Evolutionary conservation across 768 basidiomycete species (phyloP).

Genomic region (Trametes cinnabarina): DNA sequence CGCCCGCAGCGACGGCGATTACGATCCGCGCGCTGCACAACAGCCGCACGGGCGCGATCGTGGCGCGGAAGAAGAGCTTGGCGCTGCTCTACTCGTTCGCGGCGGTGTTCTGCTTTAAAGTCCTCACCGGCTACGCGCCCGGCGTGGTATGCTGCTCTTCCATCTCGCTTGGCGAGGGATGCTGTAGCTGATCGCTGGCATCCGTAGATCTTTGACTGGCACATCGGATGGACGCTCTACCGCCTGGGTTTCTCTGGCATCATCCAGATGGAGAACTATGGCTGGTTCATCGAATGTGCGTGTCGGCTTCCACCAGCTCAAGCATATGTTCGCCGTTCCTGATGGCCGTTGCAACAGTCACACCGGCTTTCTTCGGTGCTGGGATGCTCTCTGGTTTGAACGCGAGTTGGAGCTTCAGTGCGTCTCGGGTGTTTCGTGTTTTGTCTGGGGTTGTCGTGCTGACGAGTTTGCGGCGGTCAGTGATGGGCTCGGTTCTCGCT

Average conservation of each 20-base stretch:
- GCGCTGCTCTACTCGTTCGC: constrained; percentile 47
- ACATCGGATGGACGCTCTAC: constrained; percentile 60
- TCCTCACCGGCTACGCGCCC: constrained; percentile 56
- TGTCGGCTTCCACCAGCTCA: not conserved
- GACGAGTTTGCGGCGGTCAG: too few species aligned
- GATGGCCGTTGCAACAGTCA: constrained; percentile 30
- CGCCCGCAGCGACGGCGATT: constrained; percentile 64
- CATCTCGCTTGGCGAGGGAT: too few species aligned
- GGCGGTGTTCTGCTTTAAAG: constrained; percentile 49
- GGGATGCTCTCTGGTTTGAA: constrained; percentile 59
- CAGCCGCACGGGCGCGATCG: constrained; percentile 45
- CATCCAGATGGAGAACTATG: constrained; percentile 57
- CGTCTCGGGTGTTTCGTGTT: not conserved
- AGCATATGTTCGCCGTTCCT: not conserved
- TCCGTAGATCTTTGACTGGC: constrained; percentile 57
- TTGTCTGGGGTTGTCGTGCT: too few species aligned
- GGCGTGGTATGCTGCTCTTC: constrained; percentile 55
- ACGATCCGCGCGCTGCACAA: constrained; percentile 62
- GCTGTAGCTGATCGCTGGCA: not conserved
- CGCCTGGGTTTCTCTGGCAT: constrained; percentile 59
- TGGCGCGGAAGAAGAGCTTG: constrained; percentile 56
- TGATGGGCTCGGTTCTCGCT: constrained; percentile 47
- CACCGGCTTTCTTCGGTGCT: constrained; percentile 58
- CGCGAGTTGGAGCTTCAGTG: constrained; percentile 57
- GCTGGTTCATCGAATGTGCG: constrained; percentile 55